phyloP scores from a whole-genome alignment of 2,329 filamentous ascomycete genomes.

The Apiospora malaysiana region DNA sequence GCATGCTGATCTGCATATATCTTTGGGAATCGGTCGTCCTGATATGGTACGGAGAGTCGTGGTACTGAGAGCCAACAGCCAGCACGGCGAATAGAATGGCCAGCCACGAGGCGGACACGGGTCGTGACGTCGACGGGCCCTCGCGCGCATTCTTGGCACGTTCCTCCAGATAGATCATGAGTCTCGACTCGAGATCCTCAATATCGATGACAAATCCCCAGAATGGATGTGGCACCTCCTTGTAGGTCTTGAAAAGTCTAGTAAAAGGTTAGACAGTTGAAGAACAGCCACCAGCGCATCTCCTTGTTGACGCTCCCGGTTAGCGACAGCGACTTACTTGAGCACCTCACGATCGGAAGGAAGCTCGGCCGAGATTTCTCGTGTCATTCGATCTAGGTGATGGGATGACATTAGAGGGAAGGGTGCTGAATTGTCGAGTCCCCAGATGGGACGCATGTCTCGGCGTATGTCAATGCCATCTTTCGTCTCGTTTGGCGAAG shows the following conservation, averaged over 20 bases:
- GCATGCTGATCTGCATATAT: conserved; percentile 69
- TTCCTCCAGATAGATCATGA: conserved; percentile 71
- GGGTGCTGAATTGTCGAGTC: conserved; percentile 68
- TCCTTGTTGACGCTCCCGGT: not conserved
- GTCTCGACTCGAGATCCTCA: conserved; percentile 66
- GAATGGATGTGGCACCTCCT: conserved; percentile 70
- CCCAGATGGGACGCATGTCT: conserved; percentile 70
- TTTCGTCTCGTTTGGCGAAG: conserved; percentile 56
- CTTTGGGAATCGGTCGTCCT: conserved; percentile 64
- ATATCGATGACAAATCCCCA: conserved; percentile 73
- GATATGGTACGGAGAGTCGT: conserved; percentile 67
- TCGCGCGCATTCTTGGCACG: conserved; percentile 61
- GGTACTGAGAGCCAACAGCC: conserved; percentile 70
- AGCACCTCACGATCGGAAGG: conserved; percentile 70
- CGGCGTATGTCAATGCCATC: conserved; percentile 63
- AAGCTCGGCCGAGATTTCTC: conserved; percentile 66
- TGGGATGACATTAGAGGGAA: conserved; percentile 71
- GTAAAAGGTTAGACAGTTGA: conserved; percentile 7
- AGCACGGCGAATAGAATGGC: conserved; percentile 70
- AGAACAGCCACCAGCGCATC: not conserved
- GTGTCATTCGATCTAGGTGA: conserved; percentile 64
- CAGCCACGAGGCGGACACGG: conserved; percentile 69
- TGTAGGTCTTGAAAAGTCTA: conserved; percentile 69
- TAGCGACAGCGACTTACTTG: conserved; percentile 54
- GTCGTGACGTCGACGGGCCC: conserved; percentile 51